These are phyloP conservation scores for Solanum bulbocastanum DNA, from an alignment of 257 asterid genomes.

Conservation along the genomic window DNA sequence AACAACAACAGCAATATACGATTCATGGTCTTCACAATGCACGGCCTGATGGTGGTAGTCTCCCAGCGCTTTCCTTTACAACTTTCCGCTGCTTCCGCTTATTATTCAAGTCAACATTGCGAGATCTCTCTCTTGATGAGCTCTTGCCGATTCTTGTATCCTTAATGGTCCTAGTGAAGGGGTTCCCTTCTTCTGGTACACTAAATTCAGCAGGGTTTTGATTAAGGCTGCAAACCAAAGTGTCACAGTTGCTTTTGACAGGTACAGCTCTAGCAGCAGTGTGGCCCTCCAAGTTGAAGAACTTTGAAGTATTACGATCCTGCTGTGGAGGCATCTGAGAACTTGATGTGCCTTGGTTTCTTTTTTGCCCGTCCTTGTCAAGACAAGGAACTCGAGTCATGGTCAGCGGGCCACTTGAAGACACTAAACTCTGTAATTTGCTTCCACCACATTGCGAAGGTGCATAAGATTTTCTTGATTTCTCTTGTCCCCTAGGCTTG, in stretches of 20 bases:
- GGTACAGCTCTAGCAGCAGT: not conserved
- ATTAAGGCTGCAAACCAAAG: conserved; percentile 23
- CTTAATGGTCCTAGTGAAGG: conserved; percentile 37
- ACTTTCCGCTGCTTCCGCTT: conserved; percentile 27
- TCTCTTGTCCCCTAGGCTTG: conserved; percentile 9
- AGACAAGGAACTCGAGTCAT: not conserved
- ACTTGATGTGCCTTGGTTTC: not conserved
- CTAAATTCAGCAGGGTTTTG: conserved; percentile 80
- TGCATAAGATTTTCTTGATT: not conserved
- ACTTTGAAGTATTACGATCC: not conserved
- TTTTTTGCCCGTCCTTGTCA: conserved; percentile 4
- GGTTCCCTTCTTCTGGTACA: conserved; percentile 37
- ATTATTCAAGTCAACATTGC: conserved; percentile 8
- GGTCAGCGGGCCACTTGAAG: conserved; percentile 1
- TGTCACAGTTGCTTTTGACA: not conserved
- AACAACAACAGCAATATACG: not conserved
- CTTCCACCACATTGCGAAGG: not conserved
- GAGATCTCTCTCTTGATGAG: conserved; percentile 6
- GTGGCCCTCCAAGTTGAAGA: not conserved
- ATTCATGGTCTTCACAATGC: not conserved
- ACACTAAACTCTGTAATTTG: not conserved
- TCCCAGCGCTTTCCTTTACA: conserved; percentile 13
- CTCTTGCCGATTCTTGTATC: conserved; percentile 31
- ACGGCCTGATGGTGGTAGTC: conserved; percentile 2
- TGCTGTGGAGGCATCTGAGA: not conserved